Percentiles rank a stretch among this genome's conserved stretches.
These are phyloP conservation scores for Lachancea meyersii DNA, from an alignment of 805 yeast genomes.

Conservation along the genomic window DNA sequence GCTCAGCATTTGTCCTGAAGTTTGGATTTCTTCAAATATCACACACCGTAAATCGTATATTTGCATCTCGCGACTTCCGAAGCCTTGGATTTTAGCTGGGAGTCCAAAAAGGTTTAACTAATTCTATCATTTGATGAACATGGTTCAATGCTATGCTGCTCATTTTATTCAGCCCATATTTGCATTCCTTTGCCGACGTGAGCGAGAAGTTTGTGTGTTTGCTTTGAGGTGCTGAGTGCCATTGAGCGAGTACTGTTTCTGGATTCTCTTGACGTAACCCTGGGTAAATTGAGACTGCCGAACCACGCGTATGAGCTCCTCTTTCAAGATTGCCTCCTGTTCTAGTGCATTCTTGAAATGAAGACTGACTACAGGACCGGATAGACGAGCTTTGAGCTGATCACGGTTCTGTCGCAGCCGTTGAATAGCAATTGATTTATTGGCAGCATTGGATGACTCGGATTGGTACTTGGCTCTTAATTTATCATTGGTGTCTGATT, in stretches of 20 bases:
- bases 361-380: slow-evolving; percentile 34
- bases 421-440: slow-evolving; percentile 30
- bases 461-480: slow-evolving; percentile 41
- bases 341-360: slow-evolving; percentile 12
- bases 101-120: no score
- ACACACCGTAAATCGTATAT: no score
- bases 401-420: slow-evolving; percentile 23
- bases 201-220: background rate
- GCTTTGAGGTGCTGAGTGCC: slow-evolving; percentile 8
- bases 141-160: no score
- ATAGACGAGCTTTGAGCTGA: slow-evolving; percentile 25
- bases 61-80: no score
- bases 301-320: slow-evolving; percentile 12
- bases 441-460: slow-evolving; percentile 44
- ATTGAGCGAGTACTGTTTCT: slow-evolving; percentile 13
- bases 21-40: no score
- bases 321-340: slow-evolving; percentile 12
- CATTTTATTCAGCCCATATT: background rate
- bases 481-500: slow-evolving; percentile 24
- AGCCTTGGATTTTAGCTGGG: no score
- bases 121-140: no score
- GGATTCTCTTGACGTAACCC: slow-evolving; percentile 20
- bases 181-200: background rate
- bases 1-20: no score
- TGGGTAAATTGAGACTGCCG: slow-evolving; percentile 18